phyloP scores from a whole-genome alignment of 2,329 filamentous ascomycete genomes.

The Phoma sp. region DNA sequence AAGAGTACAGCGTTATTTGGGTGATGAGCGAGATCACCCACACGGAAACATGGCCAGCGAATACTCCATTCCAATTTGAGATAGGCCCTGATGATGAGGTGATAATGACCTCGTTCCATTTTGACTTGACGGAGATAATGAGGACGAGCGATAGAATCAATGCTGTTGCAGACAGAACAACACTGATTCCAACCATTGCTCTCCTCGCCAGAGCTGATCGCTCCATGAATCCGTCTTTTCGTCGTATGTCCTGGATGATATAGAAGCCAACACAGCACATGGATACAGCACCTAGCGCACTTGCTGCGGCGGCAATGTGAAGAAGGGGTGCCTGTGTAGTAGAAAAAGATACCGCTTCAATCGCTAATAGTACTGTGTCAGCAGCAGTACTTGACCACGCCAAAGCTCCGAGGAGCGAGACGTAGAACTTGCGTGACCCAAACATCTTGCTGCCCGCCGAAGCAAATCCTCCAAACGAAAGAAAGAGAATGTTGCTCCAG shows the following conservation, averaged over 20 bases:
- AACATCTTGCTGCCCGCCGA: conserved; percentile 28
- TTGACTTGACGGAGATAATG: conserved; percentile 37
- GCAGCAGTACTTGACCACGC: conserved; percentile 46
- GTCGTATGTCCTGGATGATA: conserved; percentile 39
- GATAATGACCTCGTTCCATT: conserved; percentile 26
- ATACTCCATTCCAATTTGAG: conserved; percentile 30
- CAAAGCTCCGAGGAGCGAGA: conserved; percentile 43
- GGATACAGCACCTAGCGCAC: conserved; percentile 40
- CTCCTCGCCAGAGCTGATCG: conserved; percentile 26
- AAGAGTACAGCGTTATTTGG: conserved; percentile 42
- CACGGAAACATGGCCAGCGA: conserved; percentile 47
- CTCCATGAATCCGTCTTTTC: conserved; percentile 33
- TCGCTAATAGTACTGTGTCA: conserved; percentile 46
- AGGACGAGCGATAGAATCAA: conserved; percentile 37
- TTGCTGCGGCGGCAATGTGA: conserved; percentile 40
- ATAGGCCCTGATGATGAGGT: conserved; percentile 22
- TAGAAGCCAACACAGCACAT: conserved; percentile 40
- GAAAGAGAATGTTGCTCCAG: neutral
- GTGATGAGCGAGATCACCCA: conserved; percentile 43
- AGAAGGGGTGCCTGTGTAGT: conserved; percentile 31
- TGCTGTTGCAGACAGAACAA: conserved; percentile 33
- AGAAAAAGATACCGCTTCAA: conserved; percentile 46
- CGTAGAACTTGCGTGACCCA: conserved; percentile 39
- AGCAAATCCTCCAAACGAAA: conserved; percentile 15
- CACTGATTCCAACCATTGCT: conserved; percentile 30